Base-by-base conservation (phyloP, 2,329 filamentous ascomycete genomes). In the Mycocentrospora acerina region DNA sequence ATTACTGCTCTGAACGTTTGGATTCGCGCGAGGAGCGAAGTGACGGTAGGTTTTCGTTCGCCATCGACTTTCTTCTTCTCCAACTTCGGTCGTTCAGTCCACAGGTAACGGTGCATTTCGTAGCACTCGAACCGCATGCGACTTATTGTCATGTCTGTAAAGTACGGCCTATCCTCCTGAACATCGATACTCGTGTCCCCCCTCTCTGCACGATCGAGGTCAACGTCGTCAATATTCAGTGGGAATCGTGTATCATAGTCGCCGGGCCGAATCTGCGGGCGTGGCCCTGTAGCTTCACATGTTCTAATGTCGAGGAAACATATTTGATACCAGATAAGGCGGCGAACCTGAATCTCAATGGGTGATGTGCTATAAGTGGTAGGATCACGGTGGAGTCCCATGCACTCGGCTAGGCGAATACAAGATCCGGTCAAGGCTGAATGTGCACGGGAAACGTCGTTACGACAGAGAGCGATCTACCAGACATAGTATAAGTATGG, bases 301-400 rank as follows among this genome's bases (percentile, higher is more conserved):
- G 85, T 88, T 26, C 85, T 76, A 40, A 88, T 78, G 59, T 90
- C 86, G 7, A 90, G 73, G 59, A 87, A 87, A 63, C 84, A 88
- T 14, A 90, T 73, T 54, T 90, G 85, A 59, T 88, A 83, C 86
- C 86, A 90, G 24, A 89, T 74, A 26, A 89, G 69, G 4, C 86
- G 79, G 10, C 86, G 79, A 3, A 88, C 74, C 36, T 90, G 85
- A 0, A 81, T 82, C 52, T 90, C 85, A 3, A 88, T 68, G 0
- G 85, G 77, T 3, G 75, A 79, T 40, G 85, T 74, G 1, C 78
- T 80, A 54, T 86, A 88, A 8, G 77, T 74, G 29, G 80, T 77
- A 12, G 83, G 83, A 48, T 90, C 86, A 7, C 83, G 77, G 58
- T 90, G 83, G 13, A 90, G 68, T 2, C 85, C 84, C 82, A 89